Base-by-base conservation (phyloP, 2,329 filamentous ascomycete genomes). In the Phaeosphaeria sp. region DNA sequence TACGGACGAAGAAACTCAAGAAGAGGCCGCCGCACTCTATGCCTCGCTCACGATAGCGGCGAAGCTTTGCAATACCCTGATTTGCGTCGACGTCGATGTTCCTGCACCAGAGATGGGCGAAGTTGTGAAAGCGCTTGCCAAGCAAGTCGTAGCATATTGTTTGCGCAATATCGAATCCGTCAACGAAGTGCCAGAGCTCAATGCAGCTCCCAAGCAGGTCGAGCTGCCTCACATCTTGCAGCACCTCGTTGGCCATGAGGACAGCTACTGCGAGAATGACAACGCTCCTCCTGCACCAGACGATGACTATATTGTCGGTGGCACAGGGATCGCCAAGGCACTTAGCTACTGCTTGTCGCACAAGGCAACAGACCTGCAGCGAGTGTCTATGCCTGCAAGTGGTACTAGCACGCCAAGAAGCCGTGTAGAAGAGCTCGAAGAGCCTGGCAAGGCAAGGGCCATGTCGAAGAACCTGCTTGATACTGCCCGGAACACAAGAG, bases 291-390 rank as follows among this genome's bases (percentile, higher is more conserved):
- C 88, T 11, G 90, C 92, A 6, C 91, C 93, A 0, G 92, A 97
- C 64, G 91, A 96, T 57, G 92, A 97, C 75, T 98, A 98, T 77
- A 93, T 98, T 45, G 95, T 98, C 69, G 93, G 94, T 20, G 94
- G 94, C 17, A 97, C 93, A 0, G 95, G 94, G 24, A 92, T 99
- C 1, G 94, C 96, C 49, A 97, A 97, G 79, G 95, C 95, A 4
- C 82, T 99, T 46, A 89, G 92, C 53, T 96, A 96, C 69, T 97
- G 93, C 70, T 82, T 99, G 49, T 89, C 92, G 67, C 96, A 96
- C 73, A 87, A 91, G 58, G 88, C 90, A 53, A 86, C 86, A 27
- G 80, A 86, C 61, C 75, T 83, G 40, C 75, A 77, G 33, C 69
- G 76, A 60, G 62, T 65, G 13, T 75, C 63, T 69, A 74, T 52